Percentiles rank a stretch among this genome's conserved stretches.
Evolutionary conservation across 164 flowering plant genomes (phyloP).

Genomic region (Taxillus chinensis): DNA sequence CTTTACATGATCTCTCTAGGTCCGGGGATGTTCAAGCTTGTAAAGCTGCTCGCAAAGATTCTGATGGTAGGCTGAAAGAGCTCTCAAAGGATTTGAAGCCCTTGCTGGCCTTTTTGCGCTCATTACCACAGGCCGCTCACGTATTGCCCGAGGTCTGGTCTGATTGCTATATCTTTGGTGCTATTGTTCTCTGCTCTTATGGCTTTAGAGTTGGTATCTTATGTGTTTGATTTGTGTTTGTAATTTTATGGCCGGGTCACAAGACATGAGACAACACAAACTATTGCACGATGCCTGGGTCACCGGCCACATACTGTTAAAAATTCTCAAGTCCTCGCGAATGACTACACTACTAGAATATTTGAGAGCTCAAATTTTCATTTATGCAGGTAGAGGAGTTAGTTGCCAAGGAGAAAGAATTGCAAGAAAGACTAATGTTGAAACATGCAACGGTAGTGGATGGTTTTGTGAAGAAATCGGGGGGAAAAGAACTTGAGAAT

Average conservation of each 20-base stretch:
- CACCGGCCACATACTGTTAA: no score
- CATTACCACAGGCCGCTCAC: conserved; percentile 63
- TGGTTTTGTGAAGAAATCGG: conserved; percentile 65
- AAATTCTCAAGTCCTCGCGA: no score
- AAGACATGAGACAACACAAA: no score
- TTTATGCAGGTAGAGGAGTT: conserved; percentile 64
- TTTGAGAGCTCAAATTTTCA: no score
- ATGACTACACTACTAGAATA: no score
- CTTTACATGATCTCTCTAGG: conserved; percentile 82
- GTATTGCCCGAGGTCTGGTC: conserved; percentile 61
- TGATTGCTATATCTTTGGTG: not conserved
- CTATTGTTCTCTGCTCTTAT: no score
- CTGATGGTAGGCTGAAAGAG: conserved; percentile 65
- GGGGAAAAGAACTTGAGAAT: conserved; percentile 64
- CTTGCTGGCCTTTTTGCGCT: conserved; percentile 52
- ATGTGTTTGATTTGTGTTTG: no score
- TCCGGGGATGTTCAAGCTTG: conserved; percentile 88
- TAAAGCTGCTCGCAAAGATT: conserved; percentile 77
- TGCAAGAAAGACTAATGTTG: conserved; percentile 67
- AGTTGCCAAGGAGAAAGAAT: conserved; percentile 70
- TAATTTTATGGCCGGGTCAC: no score
- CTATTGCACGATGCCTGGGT: no score
- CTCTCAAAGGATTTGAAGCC: conserved; percentile 75
- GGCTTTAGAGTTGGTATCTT: no score
- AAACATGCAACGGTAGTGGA: conserved; percentile 79